Conservation (phyloP, 78 protist species). For the Planoprotostelium fungivorum region DNA sequence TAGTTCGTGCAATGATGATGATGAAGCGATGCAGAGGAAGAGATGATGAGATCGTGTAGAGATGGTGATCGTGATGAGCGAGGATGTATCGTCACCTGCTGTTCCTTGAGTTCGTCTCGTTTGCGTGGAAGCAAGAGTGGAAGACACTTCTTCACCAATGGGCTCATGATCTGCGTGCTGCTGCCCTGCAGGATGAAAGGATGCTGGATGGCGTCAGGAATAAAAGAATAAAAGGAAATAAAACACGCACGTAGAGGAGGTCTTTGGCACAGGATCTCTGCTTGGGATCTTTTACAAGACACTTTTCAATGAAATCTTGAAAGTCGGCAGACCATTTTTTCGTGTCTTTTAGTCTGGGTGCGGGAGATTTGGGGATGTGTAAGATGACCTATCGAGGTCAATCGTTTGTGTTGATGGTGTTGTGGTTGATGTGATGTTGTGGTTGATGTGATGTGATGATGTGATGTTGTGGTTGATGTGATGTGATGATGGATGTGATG, state of each 20-base stretch:
- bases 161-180: slow-evolving; percentile 31
- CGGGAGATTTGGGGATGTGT: slow-evolving; percentile 52
- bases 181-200: slow-evolving; percentile 52
- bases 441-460: too few species aligned
- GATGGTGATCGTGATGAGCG: too few species aligned
- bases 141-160: slow-evolving; percentile 28
- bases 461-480: too few species aligned
- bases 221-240: neutral
- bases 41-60: too few species aligned
- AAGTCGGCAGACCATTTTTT: slow-evolving; percentile 53
- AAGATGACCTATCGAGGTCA: slow-evolving; percentile 40
- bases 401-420: too few species aligned
- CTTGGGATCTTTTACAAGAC: slow-evolving; percentile 33
- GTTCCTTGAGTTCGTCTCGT: neutral
- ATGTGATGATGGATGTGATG: too few species aligned
- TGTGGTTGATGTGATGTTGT: too few species aligned
- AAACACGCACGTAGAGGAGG: neutral
- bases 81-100: too few species aligned
- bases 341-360: slow-evolving; percentile 37
- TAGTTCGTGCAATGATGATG: too few species aligned
- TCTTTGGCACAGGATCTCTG: slow-evolving; percentile 34
- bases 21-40: too few species aligned
- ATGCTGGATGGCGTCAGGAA: slow-evolving; percentile 4
- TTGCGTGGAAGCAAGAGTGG: slow-evolving; percentile 12
- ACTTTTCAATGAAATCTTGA: slow-evolving; percentile 27